phyloP scores from a whole-genome alignment of 2,329 filamentous ascomycete genomes.

The Talaromyces atroroseus region DNA sequence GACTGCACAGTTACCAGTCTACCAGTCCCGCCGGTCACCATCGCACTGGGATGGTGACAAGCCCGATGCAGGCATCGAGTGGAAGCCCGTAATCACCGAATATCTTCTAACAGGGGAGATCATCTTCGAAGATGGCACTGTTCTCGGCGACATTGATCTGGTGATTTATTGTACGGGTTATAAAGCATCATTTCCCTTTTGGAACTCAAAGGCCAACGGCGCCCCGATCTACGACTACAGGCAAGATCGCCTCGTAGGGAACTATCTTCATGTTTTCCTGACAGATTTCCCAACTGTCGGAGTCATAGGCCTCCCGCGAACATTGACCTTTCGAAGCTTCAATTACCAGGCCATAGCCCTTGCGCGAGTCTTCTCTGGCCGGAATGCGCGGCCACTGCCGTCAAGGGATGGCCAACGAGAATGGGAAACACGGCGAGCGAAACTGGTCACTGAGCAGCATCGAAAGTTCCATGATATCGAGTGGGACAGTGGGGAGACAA shows the following conservation, averaged over 20 bases:
- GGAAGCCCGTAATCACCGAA: conserved; percentile 50
- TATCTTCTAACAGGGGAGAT: conserved; percentile 42
- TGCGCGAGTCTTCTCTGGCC: conserved; percentile 51
- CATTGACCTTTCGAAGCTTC: conserved; percentile 58
- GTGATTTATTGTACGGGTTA: conserved; percentile 58
- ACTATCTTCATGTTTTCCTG: conserved; percentile 52
- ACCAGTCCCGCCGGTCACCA: conserved; percentile 47
- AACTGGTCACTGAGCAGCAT: conserved; percentile 14
- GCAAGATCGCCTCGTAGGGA: conserved; percentile 38
- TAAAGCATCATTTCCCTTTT: conserved; percentile 44
- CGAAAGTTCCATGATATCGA: conserved; percentile 18
- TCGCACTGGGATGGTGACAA: conserved; percentile 48
- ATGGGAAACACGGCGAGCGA: conserved; percentile 50
- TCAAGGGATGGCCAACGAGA: conserved; percentile 40
- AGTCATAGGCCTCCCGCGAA: conserved; percentile 39
- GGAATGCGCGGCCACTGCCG: conserved; percentile 42
- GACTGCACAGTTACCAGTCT: conserved; percentile 42
- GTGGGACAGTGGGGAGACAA: conserved; percentile 19
- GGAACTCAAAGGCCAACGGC: conserved; percentile 47
- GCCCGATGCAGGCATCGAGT: conserved; percentile 46
- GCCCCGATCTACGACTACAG: conserved; percentile 47
- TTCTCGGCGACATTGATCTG: conserved; percentile 48
- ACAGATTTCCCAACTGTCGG: conserved; percentile 46
- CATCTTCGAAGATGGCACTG: conserved; percentile 50
- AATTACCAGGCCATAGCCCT: conserved; percentile 61